phyloP scores from a whole-genome alignment of 129 eudicot species.

The Flaveria ramosissima region DNA sequence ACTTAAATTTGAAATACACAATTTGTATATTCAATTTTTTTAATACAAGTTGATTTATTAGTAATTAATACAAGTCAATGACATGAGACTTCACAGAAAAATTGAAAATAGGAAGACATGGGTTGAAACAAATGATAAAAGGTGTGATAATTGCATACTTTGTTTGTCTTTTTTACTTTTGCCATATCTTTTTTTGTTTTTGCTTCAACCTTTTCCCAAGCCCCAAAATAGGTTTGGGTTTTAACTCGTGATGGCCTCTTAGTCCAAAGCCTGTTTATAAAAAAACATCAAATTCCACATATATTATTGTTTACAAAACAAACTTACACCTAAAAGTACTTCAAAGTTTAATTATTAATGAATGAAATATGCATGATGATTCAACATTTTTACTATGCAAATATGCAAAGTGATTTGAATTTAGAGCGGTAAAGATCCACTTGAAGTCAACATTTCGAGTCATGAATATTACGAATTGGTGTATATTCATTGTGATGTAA shows the following conservation, averaged over 20 bases:
- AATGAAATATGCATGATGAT: background rate
- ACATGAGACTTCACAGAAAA: background rate
- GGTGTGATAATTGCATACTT: conserved; percentile 40
- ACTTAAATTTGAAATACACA: too few species aligned
- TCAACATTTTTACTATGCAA: background rate
- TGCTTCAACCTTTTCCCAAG: conserved; percentile 31
- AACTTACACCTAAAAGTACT: background rate
- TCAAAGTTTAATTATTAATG: background rate
- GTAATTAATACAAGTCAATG: conserved; percentile 19
- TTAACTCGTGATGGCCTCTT: conserved; percentile 26
- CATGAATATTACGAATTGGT: too few species aligned
- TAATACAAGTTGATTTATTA: background rate
- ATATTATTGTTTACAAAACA: background rate
- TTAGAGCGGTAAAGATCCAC: too few species aligned
- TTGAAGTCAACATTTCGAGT: too few species aligned
- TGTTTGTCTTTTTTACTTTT: conserved; percentile 33
- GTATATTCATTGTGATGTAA: too few species aligned
- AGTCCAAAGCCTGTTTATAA: conserved; percentile 33
- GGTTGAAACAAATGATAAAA: conserved; percentile 31
- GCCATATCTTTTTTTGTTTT: conserved; percentile 34
- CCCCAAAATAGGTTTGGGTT: conserved; percentile 28
- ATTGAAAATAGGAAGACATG: background rate
- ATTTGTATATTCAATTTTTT: too few species aligned
- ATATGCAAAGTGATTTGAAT: too few species aligned
- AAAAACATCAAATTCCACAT: background rate